Conservation (phyloP, 129 eudicot species). For the Helianthus tuberosus region DNA sequence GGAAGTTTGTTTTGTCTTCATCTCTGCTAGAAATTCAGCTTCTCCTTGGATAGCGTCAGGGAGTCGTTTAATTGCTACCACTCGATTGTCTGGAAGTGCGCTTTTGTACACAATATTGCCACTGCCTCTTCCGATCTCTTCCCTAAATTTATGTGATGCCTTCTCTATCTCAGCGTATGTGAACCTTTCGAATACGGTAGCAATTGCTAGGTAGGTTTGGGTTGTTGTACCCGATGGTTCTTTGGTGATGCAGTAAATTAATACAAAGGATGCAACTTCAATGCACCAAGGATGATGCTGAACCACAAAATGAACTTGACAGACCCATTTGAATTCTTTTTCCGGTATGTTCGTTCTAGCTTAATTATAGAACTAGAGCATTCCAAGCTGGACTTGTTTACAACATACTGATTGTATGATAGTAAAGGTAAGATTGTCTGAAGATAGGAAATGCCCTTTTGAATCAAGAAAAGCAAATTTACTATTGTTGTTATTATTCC, state of each 20-base stretch:
- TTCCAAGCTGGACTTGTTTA: not conserved
- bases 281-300: slow-evolving; percentile 2
- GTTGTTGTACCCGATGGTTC: not conserved
- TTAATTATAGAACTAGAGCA: not conserved
- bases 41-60: no score
- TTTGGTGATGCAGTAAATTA: not conserved
- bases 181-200: slow-evolving; percentile 28
- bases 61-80: no score
- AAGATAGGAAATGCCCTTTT: slow-evolving; percentile 27
- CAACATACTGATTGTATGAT: not conserved
- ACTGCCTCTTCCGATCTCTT: no score
- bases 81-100: no score
- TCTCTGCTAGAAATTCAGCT: no score
- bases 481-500: slow-evolving; percentile 15
- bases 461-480: slow-evolving; percentile 27
- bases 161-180: slow-evolving; percentile 27
- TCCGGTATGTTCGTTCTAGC: not conserved
- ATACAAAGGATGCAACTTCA: slow-evolving; percentile 1
- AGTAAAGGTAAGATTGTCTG: slow-evolving; percentile 23
- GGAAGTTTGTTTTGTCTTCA: no score
- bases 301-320: slow-evolving; percentile 27
- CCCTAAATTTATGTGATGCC: slow-evolving; percentile 15
- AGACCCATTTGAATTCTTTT: not conserved
- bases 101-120: no score
- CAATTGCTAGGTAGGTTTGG: slow-evolving; percentile 13